phyloP scores from a whole-genome alignment of 306 rosid species.

The Elaeagnus macrophylla region DNA sequence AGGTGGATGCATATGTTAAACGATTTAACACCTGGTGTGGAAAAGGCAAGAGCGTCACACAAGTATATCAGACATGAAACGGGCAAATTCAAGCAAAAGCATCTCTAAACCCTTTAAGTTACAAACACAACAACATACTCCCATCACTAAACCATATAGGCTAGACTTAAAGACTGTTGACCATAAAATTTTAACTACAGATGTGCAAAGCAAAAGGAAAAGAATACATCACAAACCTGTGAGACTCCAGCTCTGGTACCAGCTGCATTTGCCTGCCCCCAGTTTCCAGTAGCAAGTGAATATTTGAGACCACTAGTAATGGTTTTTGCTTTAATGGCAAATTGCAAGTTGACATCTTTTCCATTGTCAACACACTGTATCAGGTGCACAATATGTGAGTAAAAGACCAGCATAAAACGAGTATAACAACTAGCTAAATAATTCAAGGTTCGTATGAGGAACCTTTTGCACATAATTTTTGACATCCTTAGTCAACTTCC shows the following conservation, averaged over 20 bases:
- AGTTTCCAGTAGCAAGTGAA: slow-evolving; percentile 97
- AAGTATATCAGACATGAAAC: not conserved
- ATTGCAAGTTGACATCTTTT: slow-evolving; percentile 94
- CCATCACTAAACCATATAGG: not conserved
- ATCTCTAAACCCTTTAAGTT: not conserved
- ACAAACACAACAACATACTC: not conserved
- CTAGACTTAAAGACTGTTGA: too few relatives aligned
- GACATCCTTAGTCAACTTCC: slow-evolving; percentile 93
- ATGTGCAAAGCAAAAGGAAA: not conserved
- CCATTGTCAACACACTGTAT: slow-evolving; percentile 94
- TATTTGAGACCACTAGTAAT: slow-evolving; percentile 97
- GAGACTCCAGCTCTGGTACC: slow-evolving; percentile 99
- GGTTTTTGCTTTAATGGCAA: slow-evolving; percentile 97
- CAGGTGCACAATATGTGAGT: slow-evolving; percentile 20
- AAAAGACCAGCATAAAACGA: slow-evolving; percentile 12
- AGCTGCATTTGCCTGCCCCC: slow-evolving; percentile 99
- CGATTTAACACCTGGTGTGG: slow-evolving; percentile 75
- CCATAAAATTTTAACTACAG: too few relatives aligned
- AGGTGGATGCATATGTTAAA: slow-evolving; percentile 88
- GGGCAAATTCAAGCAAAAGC: not conserved
- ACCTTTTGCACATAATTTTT: slow-evolving; percentile 94
- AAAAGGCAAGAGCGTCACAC: not conserved
- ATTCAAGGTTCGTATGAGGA: slow-evolving; percentile 19
- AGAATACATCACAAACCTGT: slow-evolving; percentile 45
- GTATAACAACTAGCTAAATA: slow-evolving; percentile 7